A percentile compares a stretch with the other conserved stretches of the same genome.
phyloP scores from a whole-genome alignment of 2,329 filamentous ascomycete genomes.

The Penicillium sp. region DNA sequence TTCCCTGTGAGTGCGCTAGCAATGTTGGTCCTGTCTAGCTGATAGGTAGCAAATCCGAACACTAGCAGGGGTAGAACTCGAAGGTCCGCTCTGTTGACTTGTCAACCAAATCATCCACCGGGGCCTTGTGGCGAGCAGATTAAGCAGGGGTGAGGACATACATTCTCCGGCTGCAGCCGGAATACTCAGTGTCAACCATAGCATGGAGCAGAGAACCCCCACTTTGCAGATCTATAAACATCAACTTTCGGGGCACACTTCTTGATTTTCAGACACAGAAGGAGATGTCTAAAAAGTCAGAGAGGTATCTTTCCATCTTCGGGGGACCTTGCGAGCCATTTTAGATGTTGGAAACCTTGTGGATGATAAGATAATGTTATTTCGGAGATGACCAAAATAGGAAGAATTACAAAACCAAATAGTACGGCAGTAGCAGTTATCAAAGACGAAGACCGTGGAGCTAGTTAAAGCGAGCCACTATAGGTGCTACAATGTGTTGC shows the following conservation, averaged over 20 bases:
- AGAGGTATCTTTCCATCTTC: neutral
- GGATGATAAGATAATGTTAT: slow-evolving; percentile 3
- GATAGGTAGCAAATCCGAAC: slow-evolving; percentile 51
- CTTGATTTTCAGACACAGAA: neutral
- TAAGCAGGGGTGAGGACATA: neutral
- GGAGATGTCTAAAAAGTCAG: neutral
- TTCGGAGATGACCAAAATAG: neutral
- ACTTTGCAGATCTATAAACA: neutral
- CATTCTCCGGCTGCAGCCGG: neutral
- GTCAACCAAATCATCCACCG: neutral
- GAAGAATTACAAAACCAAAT: neutral
- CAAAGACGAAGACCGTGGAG: too few species aligned
- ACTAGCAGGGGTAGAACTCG: slow-evolving; percentile 51
- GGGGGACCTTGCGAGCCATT: slow-evolving; percentile 1
- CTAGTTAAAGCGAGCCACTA: too few species aligned
- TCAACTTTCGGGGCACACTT: too few species aligned
- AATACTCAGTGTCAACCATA: neutral
- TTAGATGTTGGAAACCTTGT: slow-evolving; percentile 1
- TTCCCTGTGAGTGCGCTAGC: slow-evolving; percentile 51
- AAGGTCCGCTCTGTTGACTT: slow-evolving; percentile 42
- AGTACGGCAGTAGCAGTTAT: neutral
- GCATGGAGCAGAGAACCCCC: neutral
- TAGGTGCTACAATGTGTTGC: neutral
- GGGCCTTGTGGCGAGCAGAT: too few species aligned
- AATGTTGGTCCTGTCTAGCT: slow-evolving; percentile 54